Evolutionary conservation across 2,329 filamentous ascomycete species (phyloP), one percentile per base, ranked within the genome.

Genomic region (Didymella arachidicola): DNA sequence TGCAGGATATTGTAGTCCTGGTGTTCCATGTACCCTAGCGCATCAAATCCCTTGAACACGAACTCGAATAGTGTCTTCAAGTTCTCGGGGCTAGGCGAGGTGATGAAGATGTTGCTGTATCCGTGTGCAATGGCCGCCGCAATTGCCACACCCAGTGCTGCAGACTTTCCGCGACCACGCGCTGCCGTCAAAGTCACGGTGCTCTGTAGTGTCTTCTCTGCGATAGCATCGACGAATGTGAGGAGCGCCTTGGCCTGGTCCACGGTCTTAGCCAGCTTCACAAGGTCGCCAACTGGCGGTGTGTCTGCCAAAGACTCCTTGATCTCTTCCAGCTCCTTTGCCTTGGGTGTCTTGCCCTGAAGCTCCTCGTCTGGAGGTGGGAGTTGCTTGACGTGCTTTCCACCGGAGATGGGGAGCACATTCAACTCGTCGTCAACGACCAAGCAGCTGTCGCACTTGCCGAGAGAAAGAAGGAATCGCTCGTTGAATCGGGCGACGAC

Each of bases 71-170:
- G 83, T 0, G 95, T 99, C 81, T 98, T 99, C 83, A 99, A 83
- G 79, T 99, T 99, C 79, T 99, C 96, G 0, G 95, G 95, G 61
- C 92, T 97, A 0, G 94, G 94, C 1, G 94, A 98, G 1, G 95
- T 99, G 74, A 99, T 97, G 79, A 99, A 99, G 71, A 99, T 97
- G 77, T 99, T 99, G 82, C 93, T 97, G 79, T 99, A 99, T 26
- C 95, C 95, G 74, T 98, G 91, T 1, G 95, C 94, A 43, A 99
- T 86, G 1, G 96, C 96, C 2, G 95, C 93, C 3, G 95, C 95
- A 42, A 99, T 90, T 3, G 95, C 93, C 50, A 99, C 89, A 79
- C 95, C 95, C 71, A 99, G 85, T 26, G 95, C 95, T 18, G 95
- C 96, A 19, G 95, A 99, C 80, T 99, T 99, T 79, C 95, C 95